These are phyloP conservation scores for Cyclotella atomus DNA, from an alignment of 108 stramenopile genomes.

Conservation along the genomic window DNA sequence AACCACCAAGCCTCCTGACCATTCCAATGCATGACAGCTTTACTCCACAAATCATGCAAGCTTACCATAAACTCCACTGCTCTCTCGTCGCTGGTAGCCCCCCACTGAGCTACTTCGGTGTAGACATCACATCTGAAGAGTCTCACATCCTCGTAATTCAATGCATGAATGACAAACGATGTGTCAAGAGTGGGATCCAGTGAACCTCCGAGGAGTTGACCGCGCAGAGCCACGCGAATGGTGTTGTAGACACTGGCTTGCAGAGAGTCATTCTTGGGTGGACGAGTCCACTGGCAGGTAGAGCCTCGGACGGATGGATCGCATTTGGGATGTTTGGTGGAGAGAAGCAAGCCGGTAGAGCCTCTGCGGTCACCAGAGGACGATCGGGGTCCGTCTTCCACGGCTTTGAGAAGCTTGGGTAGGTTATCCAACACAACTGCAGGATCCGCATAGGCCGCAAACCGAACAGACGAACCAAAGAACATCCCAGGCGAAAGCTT, in stretches of 20 bases:
- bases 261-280: constrained; percentile 31
- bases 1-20: constrained; percentile 46
- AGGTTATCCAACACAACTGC: constrained; percentile 61
- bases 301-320: constrained; percentile 32
- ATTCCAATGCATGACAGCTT: constrained; percentile 55
- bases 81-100: constrained; percentile 56
- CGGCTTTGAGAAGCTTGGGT: constrained; percentile 45
- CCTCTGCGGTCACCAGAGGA: constrained; percentile 11
- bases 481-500: constrained; percentile 84
- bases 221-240: constrained; percentile 67
- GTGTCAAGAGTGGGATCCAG: constrained; percentile 63
- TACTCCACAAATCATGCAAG: constrained; percentile 86
- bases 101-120: constrained; percentile 80
- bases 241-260: constrained; percentile 53
- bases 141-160: constrained; percentile 66
- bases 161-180: constrained; percentile 73
- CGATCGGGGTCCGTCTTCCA: constrained; percentile 30
- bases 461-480: constrained; percentile 59
- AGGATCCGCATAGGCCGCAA: constrained; percentile 72
- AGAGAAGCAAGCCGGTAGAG: constrained; percentile 66
- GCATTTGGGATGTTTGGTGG: constrained; percentile 36
- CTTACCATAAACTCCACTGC: constrained; percentile 76
- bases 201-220: constrained; percentile 62
- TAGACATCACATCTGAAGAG: constrained; percentile 84
- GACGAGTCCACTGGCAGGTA: constrained; percentile 25